Conservation (phyloP, 352 stramenopile genomes). For the Globisporangium uncinulatum region DNA sequence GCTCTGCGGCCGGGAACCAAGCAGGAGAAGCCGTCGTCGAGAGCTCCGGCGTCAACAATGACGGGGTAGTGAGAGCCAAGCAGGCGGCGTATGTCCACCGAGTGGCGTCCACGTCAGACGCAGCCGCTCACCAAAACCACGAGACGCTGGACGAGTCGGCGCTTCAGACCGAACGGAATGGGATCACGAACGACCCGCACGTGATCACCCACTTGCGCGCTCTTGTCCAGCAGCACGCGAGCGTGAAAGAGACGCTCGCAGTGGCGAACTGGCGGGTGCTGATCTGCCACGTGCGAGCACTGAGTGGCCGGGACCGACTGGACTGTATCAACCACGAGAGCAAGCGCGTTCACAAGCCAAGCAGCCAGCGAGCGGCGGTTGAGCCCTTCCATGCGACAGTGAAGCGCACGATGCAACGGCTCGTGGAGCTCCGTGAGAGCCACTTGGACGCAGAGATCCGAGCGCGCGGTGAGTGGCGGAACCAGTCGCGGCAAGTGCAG, state of each 20-base stretch:
- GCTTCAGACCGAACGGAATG: constrained; percentile 2
- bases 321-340: constrained; percentile 21
- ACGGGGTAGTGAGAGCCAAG: too few species aligned
- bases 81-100: too few species aligned
- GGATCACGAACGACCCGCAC: constrained; percentile 32
- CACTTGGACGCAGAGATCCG: constrained; percentile 22
- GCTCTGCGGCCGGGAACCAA: neutral
- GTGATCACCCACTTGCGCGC: constrained; percentile 43
- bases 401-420: constrained; percentile 33
- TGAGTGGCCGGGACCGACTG: constrained; percentile 26
- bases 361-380: neutral
- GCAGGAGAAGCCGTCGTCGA: neutral
- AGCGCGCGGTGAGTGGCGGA: constrained; percentile 20
- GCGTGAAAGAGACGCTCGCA: constrained; percentile 18
- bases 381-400: constrained; percentile 11
- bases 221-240: constrained; percentile 32
- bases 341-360: neutral
- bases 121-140: neutral
- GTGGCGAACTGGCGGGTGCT: constrained; percentile 42
- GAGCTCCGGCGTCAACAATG: neutral
- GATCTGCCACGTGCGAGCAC: constrained; percentile 24
- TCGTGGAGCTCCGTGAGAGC: constrained; percentile 32
- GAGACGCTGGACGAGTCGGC: too few species aligned
- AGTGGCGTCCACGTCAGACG: neutral
- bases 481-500: constrained; percentile 28